Evolutionary conservation across 345 rosid genomes (phyloP), one percentile per base, ranked within the genome.

Genomic region (Salix dunnii): DNA sequence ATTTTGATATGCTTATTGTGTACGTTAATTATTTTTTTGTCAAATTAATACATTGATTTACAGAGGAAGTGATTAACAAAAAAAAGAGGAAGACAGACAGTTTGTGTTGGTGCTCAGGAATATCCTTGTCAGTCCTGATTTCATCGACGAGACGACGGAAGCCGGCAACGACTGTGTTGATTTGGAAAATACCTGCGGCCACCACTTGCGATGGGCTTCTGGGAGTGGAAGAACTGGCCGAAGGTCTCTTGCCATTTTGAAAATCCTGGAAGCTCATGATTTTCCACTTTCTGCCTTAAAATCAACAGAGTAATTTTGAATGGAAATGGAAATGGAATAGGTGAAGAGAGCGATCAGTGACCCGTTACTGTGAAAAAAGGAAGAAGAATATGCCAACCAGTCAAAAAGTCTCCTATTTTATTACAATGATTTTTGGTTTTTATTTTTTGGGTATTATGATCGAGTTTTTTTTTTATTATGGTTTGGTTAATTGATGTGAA

Each of bases 111-210:
- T 88, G 91, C 21, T 90, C 91, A 53, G 84, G 84, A 71, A 90
- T 90, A 83, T 90, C 94, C 80, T 87, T 90, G 74, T 86, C 78
- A 30, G 94, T 87, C 51, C 94, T 91, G 73, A 88, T 73, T 63
- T 77, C 81, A 35, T 90, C 91, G 49, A 88, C 90, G 65, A 88
- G 90, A 13, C 94, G 89, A 61, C 89, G 91, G 63, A 90, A 87
- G 70, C 84, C 90, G 46, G 90, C 77, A 55, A 90, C 90, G 76
- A 86, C 87, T 12, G 91, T 90, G 85, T 88, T 88, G 85, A 87
- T 88, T 85, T 90, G 91, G 88, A 90, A 90, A 74, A 90, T 90
- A 28, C 88, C 88, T 28, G 90, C 89, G 35, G 91, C 89, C 30
- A 90, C 87, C 4, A 84, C 83, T 75, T 88, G 90, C 5, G 88